These are phyloP conservation scores for Lunularia cruciata DNA, from an alignment of 225 moss, liverwort and hornwort genomes.

Conservation along the genomic window DNA sequence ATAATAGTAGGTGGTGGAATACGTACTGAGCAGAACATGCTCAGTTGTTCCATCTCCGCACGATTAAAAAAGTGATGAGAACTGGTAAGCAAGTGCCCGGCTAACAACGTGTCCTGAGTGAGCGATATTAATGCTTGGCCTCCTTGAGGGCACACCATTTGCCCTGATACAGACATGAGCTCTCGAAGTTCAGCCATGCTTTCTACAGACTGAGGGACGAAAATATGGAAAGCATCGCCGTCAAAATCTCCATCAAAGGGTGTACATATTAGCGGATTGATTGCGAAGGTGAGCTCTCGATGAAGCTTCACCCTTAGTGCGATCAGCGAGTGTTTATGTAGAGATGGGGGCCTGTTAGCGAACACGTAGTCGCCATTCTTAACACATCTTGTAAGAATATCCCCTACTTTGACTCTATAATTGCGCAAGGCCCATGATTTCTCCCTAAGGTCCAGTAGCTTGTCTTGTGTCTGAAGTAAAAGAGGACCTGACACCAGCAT, in stretches of 20 bases:
- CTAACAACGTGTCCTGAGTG: conserved; percentile 70
- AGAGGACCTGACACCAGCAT: conserved; percentile 27
- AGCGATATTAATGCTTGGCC: conserved; percentile 70
- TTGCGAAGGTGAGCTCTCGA: conserved; percentile 51
- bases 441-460: conserved; percentile 24
- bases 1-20: conserved; percentile 65
- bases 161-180: conserved; percentile 72
- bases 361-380: conserved; percentile 75
- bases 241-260: conserved; percentile 92
- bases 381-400: conserved; percentile 63
- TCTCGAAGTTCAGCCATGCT: conserved; percentile 64
- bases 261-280: conserved; percentile 83
- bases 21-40: conserved; percentile 45
- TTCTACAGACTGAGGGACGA: conserved; percentile 79
- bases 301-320: conserved; percentile 68
- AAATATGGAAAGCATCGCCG: conserved; percentile 82
- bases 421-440: conserved; percentile 24
- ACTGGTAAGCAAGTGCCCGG: conserved; percentile 64
- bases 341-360: conserved; percentile 82
- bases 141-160: conserved; percentile 78
- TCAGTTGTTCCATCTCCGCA: conserved; percentile 61
- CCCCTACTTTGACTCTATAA: conserved; percentile 57
- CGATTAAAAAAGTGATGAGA: conserved; percentile 56
- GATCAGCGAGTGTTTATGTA: conserved; percentile 89
- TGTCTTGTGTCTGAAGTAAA: conserved; percentile 24